Conservation (phyloP, 2,329 filamentous ascomycete genomes). For the Talaromyces atroroseus region DNA sequence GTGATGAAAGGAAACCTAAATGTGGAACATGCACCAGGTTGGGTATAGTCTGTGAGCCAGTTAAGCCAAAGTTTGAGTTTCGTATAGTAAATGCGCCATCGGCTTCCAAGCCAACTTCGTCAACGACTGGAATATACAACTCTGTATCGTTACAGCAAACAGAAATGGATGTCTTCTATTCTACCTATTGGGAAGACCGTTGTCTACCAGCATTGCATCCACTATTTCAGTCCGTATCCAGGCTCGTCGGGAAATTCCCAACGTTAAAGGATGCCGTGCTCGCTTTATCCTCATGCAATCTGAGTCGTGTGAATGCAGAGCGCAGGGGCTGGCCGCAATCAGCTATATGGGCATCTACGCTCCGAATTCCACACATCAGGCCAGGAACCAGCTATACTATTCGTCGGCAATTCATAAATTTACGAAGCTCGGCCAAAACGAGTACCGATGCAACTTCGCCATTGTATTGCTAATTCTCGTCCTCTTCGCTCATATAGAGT, state of each 20-base stretch:
- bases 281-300: conserved; percentile 20
- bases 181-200: conserved; percentile 22
- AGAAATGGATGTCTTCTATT: conserved; percentile 21
- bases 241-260: neutral
- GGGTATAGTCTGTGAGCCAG: conserved; percentile 16
- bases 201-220: conserved; percentile 23
- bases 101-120: neutral
- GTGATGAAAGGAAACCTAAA: conserved; percentile 21
- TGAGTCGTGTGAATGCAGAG: conserved; percentile 17
- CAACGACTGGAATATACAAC: neutral
- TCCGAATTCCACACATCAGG: conserved; percentile 19
- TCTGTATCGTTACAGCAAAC: conserved; percentile 17
- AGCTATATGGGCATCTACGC: conserved; percentile 9
- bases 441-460: conserved; percentile 8
- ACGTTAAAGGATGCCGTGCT: conserved; percentile 18
- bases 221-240: conserved; percentile 14
- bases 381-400: conserved; percentile 22
- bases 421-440: conserved; percentile 6
- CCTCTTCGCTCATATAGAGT: conserved; percentile 20
- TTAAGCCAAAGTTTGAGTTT: conserved; percentile 16
- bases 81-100: neutral
- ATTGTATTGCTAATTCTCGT: conserved; percentile 15
- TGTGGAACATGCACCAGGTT: conserved; percentile 22
- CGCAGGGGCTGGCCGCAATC: conserved; percentile 1
- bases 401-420: conserved; percentile 19